These are phyloP conservation scores for Pythium oligandrum DNA, from an alignment of 352 stramenopile genomes.

Conservation along the genomic window DNA sequence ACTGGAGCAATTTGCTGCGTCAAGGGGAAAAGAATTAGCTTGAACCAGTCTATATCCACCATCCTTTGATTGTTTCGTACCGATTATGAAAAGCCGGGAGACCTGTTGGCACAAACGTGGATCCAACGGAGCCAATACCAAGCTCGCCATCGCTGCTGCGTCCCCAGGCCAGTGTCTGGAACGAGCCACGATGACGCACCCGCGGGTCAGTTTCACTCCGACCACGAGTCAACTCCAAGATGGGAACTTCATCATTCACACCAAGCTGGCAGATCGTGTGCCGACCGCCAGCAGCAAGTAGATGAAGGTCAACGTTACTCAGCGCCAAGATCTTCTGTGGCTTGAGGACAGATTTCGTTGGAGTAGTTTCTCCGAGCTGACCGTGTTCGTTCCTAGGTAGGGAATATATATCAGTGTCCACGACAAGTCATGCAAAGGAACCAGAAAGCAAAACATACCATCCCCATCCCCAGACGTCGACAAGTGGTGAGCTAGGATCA, in stretches of 20 bases:
- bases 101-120: conserved; percentile 6
- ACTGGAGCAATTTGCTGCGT: not conserved
- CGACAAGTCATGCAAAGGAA: no score
- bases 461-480: conserved; percentile 33
- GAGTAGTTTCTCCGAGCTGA: conserved; percentile 22
- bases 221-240: conserved; percentile 4
- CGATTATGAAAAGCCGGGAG: conserved; percentile 13
- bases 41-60: no score
- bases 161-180: conserved; percentile 28
- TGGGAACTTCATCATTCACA: conserved; percentile 9
- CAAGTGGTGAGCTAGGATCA: conserved; percentile 1
- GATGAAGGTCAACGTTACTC: conserved; percentile 18
- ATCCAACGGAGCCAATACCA: conserved; percentile 21
- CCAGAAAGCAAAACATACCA: conserved; percentile 6
- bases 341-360: conserved; percentile 12
- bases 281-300: conserved; percentile 26
- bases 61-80: not conserved
- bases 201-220: conserved; percentile 17
- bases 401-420: no score
- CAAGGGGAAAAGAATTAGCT: no score
- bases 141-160: conserved; percentile 37
- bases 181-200: conserved; percentile 8
- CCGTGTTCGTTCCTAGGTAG: conserved; percentile 25
- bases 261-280: conserved; percentile 29
- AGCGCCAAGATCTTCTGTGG: conserved; percentile 16